phyloP scores from a whole-genome alignment of 345 rosid species.

The Melaleuca alternifolia region DNA sequence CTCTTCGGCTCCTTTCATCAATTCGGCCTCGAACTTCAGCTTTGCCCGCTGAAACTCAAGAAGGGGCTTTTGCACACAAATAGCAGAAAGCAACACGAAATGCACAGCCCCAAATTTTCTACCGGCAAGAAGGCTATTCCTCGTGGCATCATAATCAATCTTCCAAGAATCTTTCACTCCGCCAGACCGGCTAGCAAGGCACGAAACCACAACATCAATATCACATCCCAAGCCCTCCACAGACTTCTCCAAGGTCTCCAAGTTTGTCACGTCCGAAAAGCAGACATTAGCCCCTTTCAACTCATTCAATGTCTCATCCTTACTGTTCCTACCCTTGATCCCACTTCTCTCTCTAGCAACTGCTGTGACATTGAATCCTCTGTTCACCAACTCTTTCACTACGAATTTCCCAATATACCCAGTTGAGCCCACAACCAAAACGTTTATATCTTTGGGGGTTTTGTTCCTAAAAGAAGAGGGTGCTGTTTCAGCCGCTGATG shows the following conservation, averaged over 20 bases:
- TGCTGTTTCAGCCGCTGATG: conserved; percentile 12
- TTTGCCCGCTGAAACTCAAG: conserved; percentile 88
- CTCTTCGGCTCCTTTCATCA: conserved; percentile 31
- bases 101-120: conserved; percentile 65
- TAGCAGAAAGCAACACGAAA: conserved; percentile 83
- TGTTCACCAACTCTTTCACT: conserved; percentile 55
- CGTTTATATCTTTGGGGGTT: conserved; percentile 46
- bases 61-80: conserved; percentile 86
- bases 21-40: conserved; percentile 76
- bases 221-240: conserved; percentile 29
- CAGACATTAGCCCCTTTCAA: conserved; percentile 62
- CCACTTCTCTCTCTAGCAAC: conserved; percentile 87
- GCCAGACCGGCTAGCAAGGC: conserved; percentile 84
- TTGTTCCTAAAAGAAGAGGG: conserved; percentile 52
- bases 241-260: conserved; percentile 43
- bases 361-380: conserved; percentile 80
- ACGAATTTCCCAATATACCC: conserved; percentile 94
- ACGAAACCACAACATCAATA: conserved; percentile 80
- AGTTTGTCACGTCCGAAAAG: conserved; percentile 72
- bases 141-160: conserved; percentile 87
- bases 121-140: conserved; percentile 78
- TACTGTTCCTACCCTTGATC: conserved; percentile 47
- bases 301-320: conserved; percentile 51
- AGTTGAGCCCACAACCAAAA: conserved; percentile 82
- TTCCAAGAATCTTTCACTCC: conserved; percentile 93